Base-by-base conservation (phyloP, 1,139 yeast species). In the Groenewaldozyma auringiensis region DNA sequence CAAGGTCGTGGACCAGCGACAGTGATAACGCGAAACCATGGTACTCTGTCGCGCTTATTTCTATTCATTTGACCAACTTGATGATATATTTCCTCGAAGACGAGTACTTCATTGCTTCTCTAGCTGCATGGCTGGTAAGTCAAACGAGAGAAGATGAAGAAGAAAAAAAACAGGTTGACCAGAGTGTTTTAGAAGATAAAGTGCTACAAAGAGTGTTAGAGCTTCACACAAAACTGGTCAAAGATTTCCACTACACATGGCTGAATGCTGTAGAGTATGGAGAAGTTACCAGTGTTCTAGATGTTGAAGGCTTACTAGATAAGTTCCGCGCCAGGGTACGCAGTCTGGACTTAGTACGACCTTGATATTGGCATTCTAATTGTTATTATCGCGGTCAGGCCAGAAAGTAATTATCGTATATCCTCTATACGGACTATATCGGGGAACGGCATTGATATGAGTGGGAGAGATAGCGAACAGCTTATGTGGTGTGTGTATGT, bases 1-100 rank as follows among this genome's bases (percentile, higher is more conserved):
- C 65, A 3, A 61, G 64, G 3, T 60, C 67, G 1, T 45, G 43
- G n/a, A 35, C 47, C 2, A 43, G 31, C 13, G 43, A 41, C 9
- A 36, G 39, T 1, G 50, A 47, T 21, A 17, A 40, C 3, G 16
- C 34, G 3, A 46, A 46, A 29, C 63, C 66, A 3, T 66, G 71
- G 70, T 66, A 66, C 46, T 58, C 68, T 13, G 49, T 63, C 21
- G 70, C 69, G 1, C 53, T 66, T 20, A 65, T 65, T 2, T 62
- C 68, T 3, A 66, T 66, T 37, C 66, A 65, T 34, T 41, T 67
- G 21, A 55, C 60, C 29, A 54, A 47, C 40, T 53, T 51, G 27
- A 16, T 64, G n/a, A 25, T 52, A n/a, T 51, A 50, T 33, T 42
- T 60, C 31, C 34, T 48, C 27, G 35, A 47, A n/a, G 20, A 37